A percentile compares a stretch with the other conserved stretches of the same genome.
These are phyloP conservation scores for Vanilla planifolia DNA, from an alignment of 106 monocot species.

Conservation along the genomic window DNA sequence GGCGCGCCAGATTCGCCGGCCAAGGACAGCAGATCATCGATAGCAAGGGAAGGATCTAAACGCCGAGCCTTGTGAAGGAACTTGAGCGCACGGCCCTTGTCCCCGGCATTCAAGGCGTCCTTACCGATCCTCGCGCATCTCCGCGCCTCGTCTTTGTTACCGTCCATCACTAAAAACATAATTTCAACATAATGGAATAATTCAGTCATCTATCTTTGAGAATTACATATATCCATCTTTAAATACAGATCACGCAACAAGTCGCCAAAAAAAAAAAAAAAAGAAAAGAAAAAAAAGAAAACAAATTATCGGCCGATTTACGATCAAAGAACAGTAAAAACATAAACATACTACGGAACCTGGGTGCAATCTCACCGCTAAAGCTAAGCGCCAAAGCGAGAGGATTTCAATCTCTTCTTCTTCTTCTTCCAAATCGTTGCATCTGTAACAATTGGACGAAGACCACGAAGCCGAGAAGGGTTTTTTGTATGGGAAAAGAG, in stretches of 20 bases:
- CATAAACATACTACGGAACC: background rate
- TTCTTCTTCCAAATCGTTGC: no score
- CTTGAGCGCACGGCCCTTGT: constrained; percentile 57
- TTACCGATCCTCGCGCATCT: constrained; percentile 79
- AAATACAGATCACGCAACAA: background rate
- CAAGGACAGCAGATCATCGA: constrained; percentile 58
- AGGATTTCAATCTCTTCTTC: background rate
- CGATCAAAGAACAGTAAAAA: no score
- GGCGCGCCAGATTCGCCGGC: background rate
- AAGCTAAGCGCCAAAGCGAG: background rate
- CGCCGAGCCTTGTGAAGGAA: constrained; percentile 80
- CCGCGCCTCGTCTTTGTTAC: constrained; percentile 92
- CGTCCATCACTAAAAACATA: constrained; percentile 75
- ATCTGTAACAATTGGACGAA: no score
- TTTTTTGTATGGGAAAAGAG: background rate
- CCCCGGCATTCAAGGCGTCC: constrained; percentile 55
- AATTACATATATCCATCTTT: background rate
- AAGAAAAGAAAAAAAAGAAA: background rate
- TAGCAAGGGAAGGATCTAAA: constrained; percentile 68
- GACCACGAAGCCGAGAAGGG: background rate
- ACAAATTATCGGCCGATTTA: background rate
- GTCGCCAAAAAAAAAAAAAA: background rate
- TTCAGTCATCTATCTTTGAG: background rate
- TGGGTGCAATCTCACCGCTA: background rate
- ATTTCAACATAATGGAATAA: background rate